Evolutionary conservation across 768 basidiomycete species (phyloP), one percentile per base, ranked within the genome.

Genomic region (Hygrophorus pudorinus): DNA sequence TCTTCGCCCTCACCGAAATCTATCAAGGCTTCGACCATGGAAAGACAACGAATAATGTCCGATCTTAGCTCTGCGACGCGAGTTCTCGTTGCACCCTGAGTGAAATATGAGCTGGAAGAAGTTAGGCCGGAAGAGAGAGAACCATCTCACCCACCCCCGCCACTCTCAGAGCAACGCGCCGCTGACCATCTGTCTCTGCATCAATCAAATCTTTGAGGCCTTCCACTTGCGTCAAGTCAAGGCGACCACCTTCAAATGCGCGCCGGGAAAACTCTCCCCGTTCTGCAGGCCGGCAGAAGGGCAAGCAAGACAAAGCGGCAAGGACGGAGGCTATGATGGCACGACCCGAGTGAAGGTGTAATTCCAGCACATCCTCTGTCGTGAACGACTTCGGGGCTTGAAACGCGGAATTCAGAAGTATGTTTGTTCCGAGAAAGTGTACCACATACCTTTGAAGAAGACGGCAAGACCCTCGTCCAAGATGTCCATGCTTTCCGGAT

Each of bases 1-100:
- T 88, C 85, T 55, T 93, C 91, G 11, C 82, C 85, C 62, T 96
- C 91, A 5, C 88, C 88, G 60, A 93, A 96, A 59, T 94, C 91
- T 43, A 96, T 92, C 14, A 93, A 63, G 1, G 91, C 92, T 61
- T 96, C 92, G 3, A 89, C 68, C 49, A 79, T 72, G 9, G 91
- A 79, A 16, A 90, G 73, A 40, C 81, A 84, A 21, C 74, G 67
- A 17, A 94, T 74, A 13, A 88, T 79, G 10, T 77, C 71, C 5
- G 61, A 59, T 42, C 91, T 68, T 39, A 94, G 60, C 4, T 70
- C 56, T 38, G 86, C 79, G 48, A 84, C 83, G 40, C 72, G 72
- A 8, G 65, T 64, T 39, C 75, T 67, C 24, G 75, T 71, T 13
- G 64, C 57, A 30, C 91, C 91, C 87, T 92, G 50, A 13, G 35